phyloP scores from a whole-genome alignment of 495 filamentous ascomycete genomes.

The Rostrohypoxylon terebratum region DNA sequence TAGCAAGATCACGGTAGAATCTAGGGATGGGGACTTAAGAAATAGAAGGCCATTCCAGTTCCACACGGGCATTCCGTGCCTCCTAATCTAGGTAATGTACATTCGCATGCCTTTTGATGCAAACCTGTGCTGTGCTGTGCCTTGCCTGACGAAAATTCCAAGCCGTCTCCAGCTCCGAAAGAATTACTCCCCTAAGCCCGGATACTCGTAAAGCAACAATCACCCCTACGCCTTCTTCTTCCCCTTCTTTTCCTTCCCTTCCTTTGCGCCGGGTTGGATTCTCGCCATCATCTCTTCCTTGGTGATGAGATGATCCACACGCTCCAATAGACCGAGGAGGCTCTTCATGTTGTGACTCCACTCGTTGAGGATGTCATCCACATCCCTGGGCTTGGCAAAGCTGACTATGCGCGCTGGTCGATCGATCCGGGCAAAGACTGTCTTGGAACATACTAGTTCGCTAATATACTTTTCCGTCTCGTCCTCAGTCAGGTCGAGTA shows the following conservation, averaged over 20 bases:
- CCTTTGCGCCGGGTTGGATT: conserved; percentile 74
- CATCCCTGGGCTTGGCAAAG: conserved; percentile 92
- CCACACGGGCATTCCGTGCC: conserved; percentile 35
- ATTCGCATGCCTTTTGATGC: conserved; percentile 47
- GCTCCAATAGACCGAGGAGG: conserved; percentile 87
- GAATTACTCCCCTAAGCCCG: conserved; percentile 22
- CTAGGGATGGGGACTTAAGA: conserved; percentile 20
- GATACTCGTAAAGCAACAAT: conserved; percentile 25
- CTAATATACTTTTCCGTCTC: conserved; percentile 98
- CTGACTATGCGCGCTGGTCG: conserved; percentile 89
- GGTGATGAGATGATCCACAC: conserved; percentile 97
- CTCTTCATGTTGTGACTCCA: conserved; percentile 99
- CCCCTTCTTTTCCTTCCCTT: conserved; percentile 50
- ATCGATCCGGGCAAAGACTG: conserved; percentile 97
- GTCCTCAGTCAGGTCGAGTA: conserved; percentile 90
- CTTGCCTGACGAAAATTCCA: conserved; percentile 32
- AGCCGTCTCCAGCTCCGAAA: conserved; percentile 32
- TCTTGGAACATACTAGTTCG: conserved; percentile 94
- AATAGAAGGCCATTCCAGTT: conserved; percentile 40
- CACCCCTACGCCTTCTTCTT: conserved; percentile 49
- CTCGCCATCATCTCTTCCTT: conserved; percentile 99
- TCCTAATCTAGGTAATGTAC: conserved; percentile 49
- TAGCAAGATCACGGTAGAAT: conserved; percentile 6
- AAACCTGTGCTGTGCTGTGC: conserved; percentile 35
- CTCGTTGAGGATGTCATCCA: conserved; percentile 97